Base-by-base conservation (phyloP, 495 filamentous ascomycete species). In the Barbatosphaeria neglecta region DNA sequence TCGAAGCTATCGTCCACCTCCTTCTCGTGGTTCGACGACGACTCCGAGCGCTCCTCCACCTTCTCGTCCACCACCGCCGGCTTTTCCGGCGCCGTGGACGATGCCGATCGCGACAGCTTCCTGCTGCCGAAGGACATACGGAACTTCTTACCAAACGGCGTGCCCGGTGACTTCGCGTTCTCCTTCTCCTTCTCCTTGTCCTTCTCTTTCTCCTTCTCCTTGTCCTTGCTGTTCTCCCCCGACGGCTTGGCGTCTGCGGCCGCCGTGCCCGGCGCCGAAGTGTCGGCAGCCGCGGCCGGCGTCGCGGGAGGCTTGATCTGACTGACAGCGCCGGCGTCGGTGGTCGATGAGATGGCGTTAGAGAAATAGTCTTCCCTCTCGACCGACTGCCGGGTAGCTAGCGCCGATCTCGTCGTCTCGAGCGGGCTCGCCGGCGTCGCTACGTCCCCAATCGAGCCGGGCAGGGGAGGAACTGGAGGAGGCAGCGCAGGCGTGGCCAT, bases 81-180 rank as follows among this genome's bases (percentile, higher is more conserved):
- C 63, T 93, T 95, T 44, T 80, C 80, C 40, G 62, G 60, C 8
- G 71, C 65, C 18, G 86, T 84, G 0, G 75, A 76, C 3, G 87
- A 87, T n/a, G 78, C 73, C 11, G 76, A 77, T 22, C 85, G 80
- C 10, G 80, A 80, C 5, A 95, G 68, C 51, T 90, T 95, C 70
- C 90, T 94, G 56, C 69, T 77, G 41, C 80, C 77, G 58, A 85
- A 84, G 6, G 84, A 81, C 65, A 88, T 88, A 15, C 81, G 77
- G 63, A 95, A 90, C 56, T 90, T 92, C 68, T 90, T 92, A 4
- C 82, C 78, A 56, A 94, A 93, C 10, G 86, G 63, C 1, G 77
- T 82, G 19, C 72, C 73, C 1, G 77, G 71, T 33, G 82, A 80
- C 57, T 90, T 93, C 17, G 68, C 62, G 47, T 64, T 80, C 61